Evolutionary conservation across 1,139 yeast species (phyloP), one percentile per base, ranked within the genome.

Genomic region (Geotrichum siamense): DNA sequence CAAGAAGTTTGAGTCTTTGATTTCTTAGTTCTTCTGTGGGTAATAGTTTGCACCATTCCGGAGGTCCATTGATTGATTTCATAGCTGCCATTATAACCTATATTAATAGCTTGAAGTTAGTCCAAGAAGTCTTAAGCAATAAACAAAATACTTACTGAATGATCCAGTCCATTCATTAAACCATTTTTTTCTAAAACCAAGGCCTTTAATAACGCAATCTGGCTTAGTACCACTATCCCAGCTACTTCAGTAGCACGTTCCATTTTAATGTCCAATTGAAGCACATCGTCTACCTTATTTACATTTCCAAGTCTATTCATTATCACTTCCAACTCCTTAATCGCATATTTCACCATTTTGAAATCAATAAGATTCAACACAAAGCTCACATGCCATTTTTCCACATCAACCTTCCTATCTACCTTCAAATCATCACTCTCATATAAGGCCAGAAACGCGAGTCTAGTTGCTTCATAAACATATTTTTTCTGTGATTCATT

Each of bases 341-440:
- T 27, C 1, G 54, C 37, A 36, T 50, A 50, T 13, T 47, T 47
- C 12, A 53, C 48, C 51, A 53, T 39, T 10, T 37, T 44, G 9
- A 39, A 38, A 20, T 53, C 56, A 5, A 53, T 22, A 3, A 54
- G 38, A 36, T 54, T 52, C 23, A 54, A 34, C 13, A 49, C 42
- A 30, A 52, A 49, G 29, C 50, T 53, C 20, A 50, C 33, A 22
- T 53, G 57, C 28, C 50, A 36, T 26, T 52, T 54, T 29, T 52
- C 57, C 9, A 44, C 31, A 9, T 48, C 51, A 10, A 41, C 41
- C 9, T 13, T n/a, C 17, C 27, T 31, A 9, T 12, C 16, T 2
- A 20, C 19, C 19, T 6, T 15, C 16, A 19, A 25, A 5, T 16
- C 16, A 2, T 27, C 28, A 19, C 6, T 19, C 21, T 47, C 51